phyloP scores from a whole-genome alignment of 345 rosid genomes.

The Balakata baccata region DNA sequence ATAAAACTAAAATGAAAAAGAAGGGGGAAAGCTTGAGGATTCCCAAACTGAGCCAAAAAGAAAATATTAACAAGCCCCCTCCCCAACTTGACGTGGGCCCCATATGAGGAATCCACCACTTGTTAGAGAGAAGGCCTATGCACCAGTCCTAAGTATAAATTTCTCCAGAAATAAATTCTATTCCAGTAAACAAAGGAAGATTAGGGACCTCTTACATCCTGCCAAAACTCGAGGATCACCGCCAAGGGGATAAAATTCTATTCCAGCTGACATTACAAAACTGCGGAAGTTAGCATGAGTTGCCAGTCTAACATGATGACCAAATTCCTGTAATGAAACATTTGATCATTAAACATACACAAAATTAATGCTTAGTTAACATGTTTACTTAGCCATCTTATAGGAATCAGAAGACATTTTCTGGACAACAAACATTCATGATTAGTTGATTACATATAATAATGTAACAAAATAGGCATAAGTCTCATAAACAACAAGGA shows the following conservation, averaged over 20 bases:
- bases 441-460: not conserved
- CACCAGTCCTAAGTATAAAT: not conserved
- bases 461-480: not conserved
- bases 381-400: not conserved
- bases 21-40: not conserved
- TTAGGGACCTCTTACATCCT: constrained; percentile 68
- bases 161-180: not conserved
- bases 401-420: not conserved
- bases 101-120: not conserved
- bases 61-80: not conserved
- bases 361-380: not conserved
- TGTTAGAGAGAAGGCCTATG: not conserved
- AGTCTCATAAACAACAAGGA: not conserved
- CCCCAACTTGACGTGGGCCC: not conserved
- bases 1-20: not conserved
- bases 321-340: constrained; percentile 67
- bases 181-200: constrained; percentile 4
- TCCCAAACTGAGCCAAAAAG: not conserved
- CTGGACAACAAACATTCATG: not conserved
- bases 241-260: constrained; percentile 88
- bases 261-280: constrained; percentile 79
- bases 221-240: constrained; percentile 97
- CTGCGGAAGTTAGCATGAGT: constrained; percentile 81
- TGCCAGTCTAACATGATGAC: constrained; percentile 91
- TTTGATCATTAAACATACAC: not conserved